Base-by-base conservation (phyloP, 352 stramenopile genomes). In the Phytophthora sp. region DNA sequence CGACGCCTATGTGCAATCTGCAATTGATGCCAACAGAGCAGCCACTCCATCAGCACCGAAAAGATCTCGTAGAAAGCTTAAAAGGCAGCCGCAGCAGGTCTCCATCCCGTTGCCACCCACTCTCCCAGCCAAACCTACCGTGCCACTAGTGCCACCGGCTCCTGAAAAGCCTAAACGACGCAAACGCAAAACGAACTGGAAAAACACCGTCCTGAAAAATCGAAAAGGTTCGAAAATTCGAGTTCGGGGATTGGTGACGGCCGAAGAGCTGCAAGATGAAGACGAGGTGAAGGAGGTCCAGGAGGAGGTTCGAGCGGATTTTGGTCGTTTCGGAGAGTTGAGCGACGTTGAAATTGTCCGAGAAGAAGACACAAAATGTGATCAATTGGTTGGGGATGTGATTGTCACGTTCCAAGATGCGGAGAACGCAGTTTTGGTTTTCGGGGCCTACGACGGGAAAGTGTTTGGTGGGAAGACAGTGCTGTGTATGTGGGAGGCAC, bases 281-380 rank as follows among this genome's bases (percentile, higher is more conserved):
- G 82, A 91, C 49, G 82, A 93, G 30, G 72, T 63, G 4, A 54
- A 74, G 0, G 82, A 90, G 13, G 36, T 90, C 4, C 42, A 63
- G 15, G 58, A 63, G 4, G 79, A 93, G 55, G 20, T 82, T 21
- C 45, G 47, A n/a, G 29, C 23, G 1, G 72, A 81, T 12, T 80
- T 92, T 47, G 21, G 23, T 12, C 42, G 58, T 0, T 76, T 73
- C 27, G 69, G 68, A 4, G 38, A 56, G 15, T 15, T 88, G 8
- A 8, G 33, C 29, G 20, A 59, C 16, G 12, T 85, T 1, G 24
- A 35, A 16, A 49, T 89, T 29, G 27, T 69, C 13, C 50, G 51
- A 26, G 56, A 66, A 24, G 24, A 52, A 7, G 42, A n/a, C n/a
- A n/a, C n/a, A n/a, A n/a, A 26, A 23, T 23, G 26, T 21, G 13